Base-by-base conservation (phyloP, 2,329 filamentous ascomycete species). In the Ophiostoma triangulosporum region DNA sequence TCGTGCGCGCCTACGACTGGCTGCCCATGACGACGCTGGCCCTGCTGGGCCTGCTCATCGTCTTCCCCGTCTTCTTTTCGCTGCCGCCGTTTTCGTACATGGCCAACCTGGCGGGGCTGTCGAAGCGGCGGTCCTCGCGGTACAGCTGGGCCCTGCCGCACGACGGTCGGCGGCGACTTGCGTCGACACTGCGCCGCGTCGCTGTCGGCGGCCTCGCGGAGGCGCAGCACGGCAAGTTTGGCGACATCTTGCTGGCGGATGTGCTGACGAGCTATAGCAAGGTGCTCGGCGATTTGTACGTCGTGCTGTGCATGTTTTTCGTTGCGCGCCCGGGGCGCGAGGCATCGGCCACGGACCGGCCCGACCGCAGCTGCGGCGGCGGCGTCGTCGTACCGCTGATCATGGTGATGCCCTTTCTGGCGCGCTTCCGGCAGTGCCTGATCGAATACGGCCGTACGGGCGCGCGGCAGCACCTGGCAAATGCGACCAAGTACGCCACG, bases 221-320 rank as follows among this genome's bases (percentile, higher is more conserved):
- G 67, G 74, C 86, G 1, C 80, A 86, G 60, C 86, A 96, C 67
- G 89, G 91, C 53, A 95, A 95, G 64, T 97, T 97, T 63, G 91
- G 88, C 54, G 93, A 98, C 65, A 85, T 97, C 51, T 71, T 98
- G 55, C 79, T 98, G 17, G 90, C 93, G 32, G 93, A 98, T 75
- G 91, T 89, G 53, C 70, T 97, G 61, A 98, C 93, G 40, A 94
- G 87, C 63, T 98, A 97, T 66, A 84, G 91, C 57, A 95, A 94
- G 67, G 86, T 96, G 29, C 74, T 95, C 27, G 91, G 84, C 24
- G 93, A 98, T 66, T 70, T 96, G 12, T 96, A 89, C 65, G 85
- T 97, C 53, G 83, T 83, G 48, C 69, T 89, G 27, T 97, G 89
- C 78, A 95, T 96, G 91, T 90, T 95, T 67, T 79, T 95, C 63